Base-by-base conservation (phyloP, 495 filamentous ascomycete genomes). In the Letharia lupina region DNA sequence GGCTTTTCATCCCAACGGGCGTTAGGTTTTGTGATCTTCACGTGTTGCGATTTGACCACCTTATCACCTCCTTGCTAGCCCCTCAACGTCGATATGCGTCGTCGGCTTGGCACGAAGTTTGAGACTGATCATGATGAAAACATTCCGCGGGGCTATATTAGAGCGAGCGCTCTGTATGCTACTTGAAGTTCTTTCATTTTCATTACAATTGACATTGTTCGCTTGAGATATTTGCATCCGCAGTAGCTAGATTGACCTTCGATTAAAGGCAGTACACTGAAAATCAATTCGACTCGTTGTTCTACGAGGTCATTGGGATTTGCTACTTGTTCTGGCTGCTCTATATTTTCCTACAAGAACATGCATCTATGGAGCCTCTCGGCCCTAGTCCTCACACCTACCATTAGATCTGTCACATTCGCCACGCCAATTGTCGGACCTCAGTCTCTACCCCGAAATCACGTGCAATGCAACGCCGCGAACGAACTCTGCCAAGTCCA, bases 51-150 rank as follows among this genome's bases (percentile, higher is more conserved):
- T 52, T 52, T 52, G 48, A 52, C 11, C 52, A 56, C 28, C 52
- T 56, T 56, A 56, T 56, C 52, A 56, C 12, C 52, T 56, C 52
- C 52, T 16, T 37, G 54, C 54, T 57, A 57, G 54, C 54, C 54
- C 31, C 54, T 37, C 33, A 57, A 57, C 16, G 54, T 33, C 15
- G 52, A 33, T 56, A 56, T 57, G 33, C 54, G 31, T 57, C 13
- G 4, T 6, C 10, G 52, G 33, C 54, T 57, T 57, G 31, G 54
- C 33, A 57, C 15, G 28, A 20, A 20, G 1, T n/a, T 57, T 57
- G 54, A 37, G 10, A 31, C 12, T 28, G 12, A 11, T 35, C 6
- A 37, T 37, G 54, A 57, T 57, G 31, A 20, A 57, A 37, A n/a
- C 0, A 16, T 57, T 57, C 39, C 8, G 54, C 7, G 4, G 6